Base-by-base conservation (phyloP, 2,329 filamentous ascomycete genomes). In the Fusarium equiseti region DNA sequence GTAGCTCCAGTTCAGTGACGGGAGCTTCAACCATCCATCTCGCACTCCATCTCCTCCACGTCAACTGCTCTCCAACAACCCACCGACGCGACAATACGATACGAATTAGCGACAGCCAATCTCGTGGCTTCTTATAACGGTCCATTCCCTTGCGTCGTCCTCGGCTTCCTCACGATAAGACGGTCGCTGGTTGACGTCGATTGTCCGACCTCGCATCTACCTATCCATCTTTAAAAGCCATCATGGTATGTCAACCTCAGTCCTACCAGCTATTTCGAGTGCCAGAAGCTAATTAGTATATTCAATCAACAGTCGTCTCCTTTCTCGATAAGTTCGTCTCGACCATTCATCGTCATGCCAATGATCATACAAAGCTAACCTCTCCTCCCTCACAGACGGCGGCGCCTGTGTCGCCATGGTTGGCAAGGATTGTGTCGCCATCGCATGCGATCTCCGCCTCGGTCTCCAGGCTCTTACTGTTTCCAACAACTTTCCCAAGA, bases 401-500 rank as follows among this genome's bases (percentile, higher is more conserved):
- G 95, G 95, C 82, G 95, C 95, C 85, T 95, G 92, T 84, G 94
- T 98, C 75, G 95, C 95, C 83, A 98, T 98, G 96, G 95, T 97
- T 73, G 96, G 96, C 87, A 98, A 99, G 85, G 95, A 98, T 90
- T 99, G 96, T 83, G 96, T 99, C 68, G 96, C 96, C 83, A 98
- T 99, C 81, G 96, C 96, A 81, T 99, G 96, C 87, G 96, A 99
- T 84, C 93, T 99, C 74, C 95, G 96, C 72, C 93, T 99, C 74
- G 96, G 96, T 78, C 91, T 98, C 80, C 96, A 99, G 86, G 89
- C 96, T 79, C 88, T 99, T 79, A 99, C 96, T 70, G 93, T 99
- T 65, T 98, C 94, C 82, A 99, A 99, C 91, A 96, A 98, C 91
- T 98, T 98, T 88, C 96, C 96, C 86, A 99, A 99, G 88, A 93